phyloP scores from a whole-genome alignment of 139 green algal genomes.

The Limnomonas spitsbergensis region DNA sequence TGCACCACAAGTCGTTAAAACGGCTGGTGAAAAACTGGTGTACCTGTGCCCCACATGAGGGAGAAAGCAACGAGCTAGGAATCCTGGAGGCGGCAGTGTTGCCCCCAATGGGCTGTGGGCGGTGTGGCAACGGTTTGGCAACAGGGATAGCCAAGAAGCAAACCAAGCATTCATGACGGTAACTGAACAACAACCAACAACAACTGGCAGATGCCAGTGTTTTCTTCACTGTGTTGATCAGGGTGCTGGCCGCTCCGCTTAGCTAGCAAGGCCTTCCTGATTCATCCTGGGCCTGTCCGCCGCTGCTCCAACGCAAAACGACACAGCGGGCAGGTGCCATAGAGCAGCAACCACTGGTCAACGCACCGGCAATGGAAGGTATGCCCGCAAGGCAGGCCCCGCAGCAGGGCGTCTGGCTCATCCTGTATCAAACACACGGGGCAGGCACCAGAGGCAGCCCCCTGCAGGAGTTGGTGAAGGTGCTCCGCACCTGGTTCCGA shows the following conservation, averaged over 20 bases:
- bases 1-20: no score
- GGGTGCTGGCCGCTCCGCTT: not conserved
- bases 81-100: no score
- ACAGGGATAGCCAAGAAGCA: no score
- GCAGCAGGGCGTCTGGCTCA: not conserved
- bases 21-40: no score
- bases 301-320: not conserved
- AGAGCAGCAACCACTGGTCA: not conserved
- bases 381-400: not conserved
- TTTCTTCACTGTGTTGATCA: not conserved
- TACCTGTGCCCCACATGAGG: no score
- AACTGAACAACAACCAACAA: not conserved
- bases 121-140: no score
- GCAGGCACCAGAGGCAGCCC: not conserved
- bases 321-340: not conserved
- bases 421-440: not conserved
- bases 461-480: not conserved
- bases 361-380: not conserved
- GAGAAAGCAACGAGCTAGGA: no score
- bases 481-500: no score
- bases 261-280: not conserved
- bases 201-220: not conserved
- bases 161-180: no score
- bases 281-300: not conserved
- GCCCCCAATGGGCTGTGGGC: no score